Evolutionary conservation across 2,329 filamentous ascomycete genomes (phyloP).

Genomic region (Periglandula ipomoeae): DNA sequence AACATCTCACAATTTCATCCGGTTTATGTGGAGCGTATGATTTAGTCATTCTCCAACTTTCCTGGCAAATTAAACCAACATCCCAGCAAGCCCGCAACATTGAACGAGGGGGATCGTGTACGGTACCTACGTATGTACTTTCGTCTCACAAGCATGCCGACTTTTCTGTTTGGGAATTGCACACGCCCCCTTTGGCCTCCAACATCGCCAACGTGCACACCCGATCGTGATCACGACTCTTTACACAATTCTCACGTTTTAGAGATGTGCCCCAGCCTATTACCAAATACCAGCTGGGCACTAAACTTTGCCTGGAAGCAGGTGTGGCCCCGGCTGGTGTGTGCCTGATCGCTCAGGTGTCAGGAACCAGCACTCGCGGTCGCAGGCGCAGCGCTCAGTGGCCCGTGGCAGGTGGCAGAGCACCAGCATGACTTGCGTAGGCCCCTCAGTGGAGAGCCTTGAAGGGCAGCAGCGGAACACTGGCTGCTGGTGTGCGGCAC

Average conservation of each 20-base stretch:
- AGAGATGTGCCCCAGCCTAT: slow-evolving; percentile 17
- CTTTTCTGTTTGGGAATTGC: too few species aligned
- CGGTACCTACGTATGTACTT: too few species aligned
- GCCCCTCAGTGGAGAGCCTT: slow-evolving; percentile 5
- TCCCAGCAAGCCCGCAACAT: background rate
- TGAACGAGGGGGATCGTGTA: background rate
- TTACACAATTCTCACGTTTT: background rate
- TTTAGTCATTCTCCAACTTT: too few species aligned
- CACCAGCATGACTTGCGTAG: slow-evolving; percentile 4
- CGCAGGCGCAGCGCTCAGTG: background rate
- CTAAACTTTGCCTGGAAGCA: slow-evolving; percentile 23
- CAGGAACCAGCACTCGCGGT: slow-evolving; percentile 16
- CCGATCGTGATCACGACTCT: slow-evolving; percentile 25
- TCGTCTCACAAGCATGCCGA: too few species aligned
- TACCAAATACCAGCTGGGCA: slow-evolving; percentile 21
- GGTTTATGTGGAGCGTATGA: too few species aligned
- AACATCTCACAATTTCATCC: too few species aligned
- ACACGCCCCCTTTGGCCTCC: too few species aligned
- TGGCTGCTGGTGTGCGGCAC: too few species aligned
- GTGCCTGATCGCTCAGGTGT: slow-evolving; percentile 16
- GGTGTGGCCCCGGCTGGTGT: slow-evolving; percentile 17
- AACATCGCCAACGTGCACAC: slow-evolving; percentile 1
- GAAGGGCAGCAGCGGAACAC: too few species aligned
- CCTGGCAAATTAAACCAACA: too few species aligned
- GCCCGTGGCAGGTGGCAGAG: slow-evolving; percentile 3